Base-by-base conservation (phyloP, 2,329 filamentous ascomycete genomes). In the Cladosporium sp. region DNA sequence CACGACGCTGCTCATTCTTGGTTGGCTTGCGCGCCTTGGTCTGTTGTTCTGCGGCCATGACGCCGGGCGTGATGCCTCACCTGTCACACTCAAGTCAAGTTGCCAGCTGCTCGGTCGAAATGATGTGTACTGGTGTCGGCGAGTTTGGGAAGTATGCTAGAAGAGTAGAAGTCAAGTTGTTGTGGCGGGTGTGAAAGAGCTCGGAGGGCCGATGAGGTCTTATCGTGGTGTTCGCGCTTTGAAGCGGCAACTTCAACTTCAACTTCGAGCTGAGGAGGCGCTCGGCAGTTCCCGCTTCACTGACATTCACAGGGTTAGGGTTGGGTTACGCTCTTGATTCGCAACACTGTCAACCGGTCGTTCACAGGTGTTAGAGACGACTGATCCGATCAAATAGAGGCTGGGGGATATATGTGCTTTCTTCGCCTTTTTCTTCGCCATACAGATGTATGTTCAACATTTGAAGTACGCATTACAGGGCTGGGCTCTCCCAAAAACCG, bases 1-100 rank as follows among this genome's bases (percentile, higher is more conserved):
- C 88, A 69, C 92, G 84, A 69, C 90, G 83, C 76, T 91, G 85
- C 73, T 95, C 89, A 72, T 96, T 96, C 77, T 96, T 97, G 68
- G 86, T 90, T 76, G 86, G 84, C 75, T 92, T 95, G 67, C 70
- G 62, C 54, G 62, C 62, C 63, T 64, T 65, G 32, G 30, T 44
- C 27, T 51, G 34, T 17, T 51, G 42, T 38, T 50, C 39, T 43
- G 47, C 40, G 47, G 56, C 59, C 54, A 67, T 61, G 51, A 63
- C 58, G 59, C 63, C 66, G 53, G 66, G 61, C 65, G 67, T 68
- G 44, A 53, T 64, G 54, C 47, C 47, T 50, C 47, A 50, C 40
- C 47, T 50, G 41, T 50, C 32, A 18, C 20, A 39, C 41, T 29
- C 34, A 15, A 44, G 12, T 32, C 27, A 42, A 42, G 22, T 36